These are phyloP conservation scores for Candida hungchunana DNA, from an alignment of 805 yeast genomes.

Conservation along the genomic window DNA sequence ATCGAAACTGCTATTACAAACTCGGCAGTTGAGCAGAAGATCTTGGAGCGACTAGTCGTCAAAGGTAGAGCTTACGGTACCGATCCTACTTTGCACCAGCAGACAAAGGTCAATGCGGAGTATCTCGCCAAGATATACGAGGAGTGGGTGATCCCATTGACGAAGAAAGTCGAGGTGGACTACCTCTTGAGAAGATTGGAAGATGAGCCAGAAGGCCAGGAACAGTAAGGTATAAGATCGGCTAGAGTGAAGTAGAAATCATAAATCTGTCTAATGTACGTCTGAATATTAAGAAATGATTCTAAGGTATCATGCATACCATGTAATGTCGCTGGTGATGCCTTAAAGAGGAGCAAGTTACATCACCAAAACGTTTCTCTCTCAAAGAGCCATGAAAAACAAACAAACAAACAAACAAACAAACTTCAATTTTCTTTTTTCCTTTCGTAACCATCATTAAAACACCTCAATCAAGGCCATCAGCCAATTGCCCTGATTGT, in stretches of 20 bases:
- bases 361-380: no score
- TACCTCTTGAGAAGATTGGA: slow-evolving; percentile 82
- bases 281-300: no score
- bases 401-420: no score
- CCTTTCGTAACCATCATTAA: no score
- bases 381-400: no score
- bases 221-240: no score
- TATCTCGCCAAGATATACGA: slow-evolving; percentile 78
- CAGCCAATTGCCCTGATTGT: slow-evolving; percentile 55
- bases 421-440: no score
- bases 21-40: slow-evolving; percentile 77
- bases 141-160: slow-evolving; percentile 86
- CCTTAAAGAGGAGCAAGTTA: no score
- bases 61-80: slow-evolving; percentile 87
- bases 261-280: no score
- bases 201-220: slow-evolving; percentile 32
- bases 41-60: slow-evolving; percentile 67
- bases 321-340: no score
- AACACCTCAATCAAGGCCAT: not conserved
- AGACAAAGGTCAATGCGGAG: slow-evolving; percentile 77
- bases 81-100: slow-evolving; percentile 72
- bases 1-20: slow-evolving; percentile 83
- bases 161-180: slow-evolving; percentile 93
- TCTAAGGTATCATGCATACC: no score
- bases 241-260: no score